These are phyloP conservation scores for Aspergillus sp. DNA, from an alignment of 2,329 filamentous ascomycete species.

Conservation along the genomic window DNA sequence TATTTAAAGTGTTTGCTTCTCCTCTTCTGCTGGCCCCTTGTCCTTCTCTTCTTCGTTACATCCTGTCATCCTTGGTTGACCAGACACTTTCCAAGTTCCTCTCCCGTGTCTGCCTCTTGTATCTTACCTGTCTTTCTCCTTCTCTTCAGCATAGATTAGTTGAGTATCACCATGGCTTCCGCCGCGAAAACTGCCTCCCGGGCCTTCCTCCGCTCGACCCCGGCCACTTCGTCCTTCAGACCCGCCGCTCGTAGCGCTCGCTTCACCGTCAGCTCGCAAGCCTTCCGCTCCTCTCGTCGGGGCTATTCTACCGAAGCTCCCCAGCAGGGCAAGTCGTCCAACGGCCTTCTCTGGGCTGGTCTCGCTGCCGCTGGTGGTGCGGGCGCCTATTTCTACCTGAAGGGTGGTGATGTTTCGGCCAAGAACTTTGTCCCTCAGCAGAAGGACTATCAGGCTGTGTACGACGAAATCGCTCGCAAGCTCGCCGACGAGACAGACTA, in stretches of 20 bases:
- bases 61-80: too few relatives aligned
- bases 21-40: slow-evolving; percentile 3
- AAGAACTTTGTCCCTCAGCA: slow-evolving; percentile 63
- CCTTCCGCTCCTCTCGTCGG: slow-evolving; percentile 68
- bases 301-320: slow-evolving; percentile 67
- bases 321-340: slow-evolving; percentile 43
- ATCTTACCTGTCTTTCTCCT: slow-evolving; percentile 1
- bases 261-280: slow-evolving; percentile 54
- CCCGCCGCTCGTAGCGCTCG: slow-evolving; percentile 49
- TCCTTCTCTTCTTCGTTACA: slow-evolving; percentile 5
- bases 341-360: slow-evolving; percentile 54
- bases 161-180: slow-evolving; percentile 30
- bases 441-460: slow-evolving; percentile 92
- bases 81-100: neutral
- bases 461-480: slow-evolving; percentile 72
- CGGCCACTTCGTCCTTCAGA: slow-evolving; percentile 30
- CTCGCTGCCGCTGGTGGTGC: slow-evolving; percentile 55
- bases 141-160: neutral
- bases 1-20: neutral
- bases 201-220: slow-evolving; percentile 36
- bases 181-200: slow-evolving; percentile 38
- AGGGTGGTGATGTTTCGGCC: slow-evolving; percentile 42
- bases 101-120: slow-evolving; percentile 2
- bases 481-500: slow-evolving; percentile 90
- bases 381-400: slow-evolving; percentile 59